Evolutionary conservation across 768 basidiomycete genomes (phyloP), one percentile per base, ranked within the genome.

Genomic region (Tubosaeta sp.): DNA sequence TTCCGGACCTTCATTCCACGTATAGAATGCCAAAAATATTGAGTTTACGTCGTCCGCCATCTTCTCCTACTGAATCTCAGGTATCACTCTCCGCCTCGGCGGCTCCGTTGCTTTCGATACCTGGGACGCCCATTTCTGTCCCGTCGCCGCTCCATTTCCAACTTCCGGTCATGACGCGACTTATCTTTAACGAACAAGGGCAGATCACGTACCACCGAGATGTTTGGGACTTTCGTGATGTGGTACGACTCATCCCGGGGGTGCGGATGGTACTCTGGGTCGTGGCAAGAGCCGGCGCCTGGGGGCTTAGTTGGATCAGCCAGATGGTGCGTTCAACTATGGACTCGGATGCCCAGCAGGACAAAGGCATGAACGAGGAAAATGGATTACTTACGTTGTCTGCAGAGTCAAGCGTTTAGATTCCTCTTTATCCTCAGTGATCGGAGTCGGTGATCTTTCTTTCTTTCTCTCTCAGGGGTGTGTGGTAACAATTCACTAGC

Each of bases 151-250:
- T 91, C n/a, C 86, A 89, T 63, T 73, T 89, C 58, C 76, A 80
- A 60, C 76, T 92, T 6, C 86, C 77, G 42, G 78, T 90, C 44
- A 76, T 86, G 50, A 86, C 87, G 4, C 79, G 83, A 25, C 76
- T 91, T 31, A 77, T 79, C 29, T 89, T 92, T 68, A 90, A 90
- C 67, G 89, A 90, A 58, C 83, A 84, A 61, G 87, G 86, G n/a
- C 79, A 77, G 52, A 83, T 92, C 54, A 84, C 86, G 4, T 79
- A 83, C 59, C 90, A 93, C 63, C 78, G 87, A 25, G 90, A 91
- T 61, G 75, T 87, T 34, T 90, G 86, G 87, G 87, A 91, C 58
- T 73, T 88, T 38, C 81, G 84, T 63, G 90, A 92, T 62, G 72
- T 91, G 51, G 73, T 89, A 60, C 82, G 83, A 32, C 77, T 90